Evolutionary conservation across 1,139 yeast species (phyloP).

Genomic region (Yamadazyma oceani): DNA sequence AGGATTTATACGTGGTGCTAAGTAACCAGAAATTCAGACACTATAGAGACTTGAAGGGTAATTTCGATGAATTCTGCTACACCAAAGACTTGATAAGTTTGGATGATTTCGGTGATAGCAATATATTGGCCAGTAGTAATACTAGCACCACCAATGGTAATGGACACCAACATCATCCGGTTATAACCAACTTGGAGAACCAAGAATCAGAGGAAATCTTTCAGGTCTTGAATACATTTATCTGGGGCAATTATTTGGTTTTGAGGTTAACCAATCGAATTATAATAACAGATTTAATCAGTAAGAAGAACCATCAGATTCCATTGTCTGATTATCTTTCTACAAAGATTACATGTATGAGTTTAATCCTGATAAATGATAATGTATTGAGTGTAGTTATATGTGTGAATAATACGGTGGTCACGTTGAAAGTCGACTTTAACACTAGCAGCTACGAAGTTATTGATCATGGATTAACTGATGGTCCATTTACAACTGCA

Average conservation of each 20-base stretch:
- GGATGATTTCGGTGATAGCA: constrained; percentile 34
- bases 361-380: constrained; percentile 10
- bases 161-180: no score
- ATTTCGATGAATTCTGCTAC: constrained; percentile 51
- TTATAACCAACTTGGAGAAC: constrained; percentile 36
- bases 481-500: constrained; percentile 59
- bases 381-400: constrained; percentile 23
- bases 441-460: constrained; percentile 24
- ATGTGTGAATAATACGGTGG: constrained; percentile 30
- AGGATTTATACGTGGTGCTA: constrained; percentile 62
- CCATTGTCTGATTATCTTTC: constrained; percentile 22
- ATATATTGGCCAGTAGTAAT: constrained; percentile 6
- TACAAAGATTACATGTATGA: constrained; percentile 18
- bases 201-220: constrained; percentile 31
- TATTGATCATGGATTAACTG: constrained; percentile 41
- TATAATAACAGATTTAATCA: constrained; percentile 27
- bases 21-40: constrained; percentile 57
- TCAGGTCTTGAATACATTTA: constrained; percentile 21
- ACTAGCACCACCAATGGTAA: constrained; percentile 1
- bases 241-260: constrained; percentile 33
- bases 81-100: constrained; percentile 36
- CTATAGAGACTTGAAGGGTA: constrained; percentile 70
- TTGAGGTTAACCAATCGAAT: constrained; percentile 29
- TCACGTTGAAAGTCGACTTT: constrained; percentile 29
- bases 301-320: constrained; percentile 27